These are phyloP conservation scores for Clarireedia homoeocarpa DNA, from an alignment of 2,329 filamentous ascomycete genomes.

Conservation along the genomic window DNA sequence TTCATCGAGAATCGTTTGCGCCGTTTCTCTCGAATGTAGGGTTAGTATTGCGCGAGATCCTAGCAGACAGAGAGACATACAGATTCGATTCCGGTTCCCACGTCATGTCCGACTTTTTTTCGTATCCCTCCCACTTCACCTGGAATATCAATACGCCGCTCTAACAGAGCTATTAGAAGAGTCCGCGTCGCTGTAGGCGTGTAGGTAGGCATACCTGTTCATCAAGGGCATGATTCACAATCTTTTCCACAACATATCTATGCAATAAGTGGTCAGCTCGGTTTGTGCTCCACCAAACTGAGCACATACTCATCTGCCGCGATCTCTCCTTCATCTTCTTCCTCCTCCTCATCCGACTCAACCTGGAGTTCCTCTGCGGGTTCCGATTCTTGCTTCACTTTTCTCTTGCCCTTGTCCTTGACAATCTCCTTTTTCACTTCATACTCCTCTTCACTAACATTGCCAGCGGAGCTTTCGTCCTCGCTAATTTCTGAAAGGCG, in stretches of 20 bases:
- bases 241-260: slow-evolving; percentile 69
- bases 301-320: slow-evolving; percentile 36
- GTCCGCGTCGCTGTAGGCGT: neutral
- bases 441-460: slow-evolving; percentile 25
- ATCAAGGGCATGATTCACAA: slow-evolving; percentile 56
- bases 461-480: slow-evolving; percentile 28
- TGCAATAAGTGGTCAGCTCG: slow-evolving; percentile 8
- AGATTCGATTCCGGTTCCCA: slow-evolving; percentile 76
- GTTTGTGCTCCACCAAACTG: slow-evolving; percentile 16
- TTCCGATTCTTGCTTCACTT: slow-evolving; percentile 22
- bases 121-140: slow-evolving; percentile 77
- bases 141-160: slow-evolving; percentile 49
- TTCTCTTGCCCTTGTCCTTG: slow-evolving; percentile 12
- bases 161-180: slow-evolving; percentile 12
- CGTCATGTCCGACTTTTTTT: slow-evolving; percentile 60
- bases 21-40: slow-evolving; percentile 40
- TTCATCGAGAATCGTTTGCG: slow-evolving; percentile 51
- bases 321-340: slow-evolving; percentile 31
- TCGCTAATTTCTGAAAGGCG: slow-evolving; percentile 23
- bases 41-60: slow-evolving; percentile 3
- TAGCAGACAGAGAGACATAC: slow-evolving; percentile 31
- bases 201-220: slow-evolving; percentile 39
- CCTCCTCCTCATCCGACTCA: slow-evolving; percentile 26
- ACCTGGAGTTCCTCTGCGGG: slow-evolving; percentile 18
- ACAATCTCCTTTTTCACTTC: neutral